These are phyloP conservation scores for Neonectria ditissima DNA, from an alignment of 2,329 filamentous ascomycete species.

Conservation along the genomic window DNA sequence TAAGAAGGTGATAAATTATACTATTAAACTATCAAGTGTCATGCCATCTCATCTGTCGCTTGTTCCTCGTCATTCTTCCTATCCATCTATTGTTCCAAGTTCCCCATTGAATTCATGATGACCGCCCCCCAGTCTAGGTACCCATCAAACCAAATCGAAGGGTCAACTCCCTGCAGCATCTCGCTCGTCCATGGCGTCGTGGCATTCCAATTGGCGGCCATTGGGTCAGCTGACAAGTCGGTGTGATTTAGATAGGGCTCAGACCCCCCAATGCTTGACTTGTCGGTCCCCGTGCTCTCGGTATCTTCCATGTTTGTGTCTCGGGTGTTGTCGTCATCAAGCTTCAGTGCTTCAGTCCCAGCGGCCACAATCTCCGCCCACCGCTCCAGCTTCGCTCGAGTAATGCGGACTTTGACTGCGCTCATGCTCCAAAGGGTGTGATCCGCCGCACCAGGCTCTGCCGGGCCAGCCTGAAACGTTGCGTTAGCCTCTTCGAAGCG, in stretches of 20 bases:
- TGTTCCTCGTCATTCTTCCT: background rate
- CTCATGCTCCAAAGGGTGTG: slow-evolving; percentile 63
- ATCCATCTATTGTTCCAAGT: slow-evolving; percentile 38
- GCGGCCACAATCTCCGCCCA: slow-evolving; percentile 60
- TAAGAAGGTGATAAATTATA: background rate
- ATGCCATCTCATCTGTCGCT: background rate
- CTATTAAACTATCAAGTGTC: background rate
- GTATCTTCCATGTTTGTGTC: slow-evolving; percentile 36
- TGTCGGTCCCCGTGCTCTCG: slow-evolving; percentile 9
- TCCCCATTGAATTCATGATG: slow-evolving; percentile 48
- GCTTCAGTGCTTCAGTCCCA: slow-evolving; percentile 45
- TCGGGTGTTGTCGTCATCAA: slow-evolving; percentile 31
- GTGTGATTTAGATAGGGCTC: slow-evolving; percentile 26
- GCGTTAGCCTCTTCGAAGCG: slow-evolving; percentile 59
- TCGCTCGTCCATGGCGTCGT: slow-evolving; percentile 49
- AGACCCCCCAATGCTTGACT: background rate
- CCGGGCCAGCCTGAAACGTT: slow-evolving; percentile 48
- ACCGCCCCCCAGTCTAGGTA: slow-evolving; percentile 51
- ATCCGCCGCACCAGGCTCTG: slow-evolving; percentile 51
- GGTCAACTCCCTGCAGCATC: slow-evolving; percentile 49
- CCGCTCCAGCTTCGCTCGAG: slow-evolving; percentile 58
- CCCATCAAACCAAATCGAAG: slow-evolving; percentile 51
- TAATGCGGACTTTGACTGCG: slow-evolving; percentile 60
- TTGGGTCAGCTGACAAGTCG: slow-evolving; percentile 41
- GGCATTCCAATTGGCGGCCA: slow-evolving; percentile 42